A percentile compares a stretch with the other conserved stretches of the same genome.
These are phyloP conservation scores for Rosa hybrid DNA, from an alignment of 331 rosid genomes.

Conservation along the genomic window DNA sequence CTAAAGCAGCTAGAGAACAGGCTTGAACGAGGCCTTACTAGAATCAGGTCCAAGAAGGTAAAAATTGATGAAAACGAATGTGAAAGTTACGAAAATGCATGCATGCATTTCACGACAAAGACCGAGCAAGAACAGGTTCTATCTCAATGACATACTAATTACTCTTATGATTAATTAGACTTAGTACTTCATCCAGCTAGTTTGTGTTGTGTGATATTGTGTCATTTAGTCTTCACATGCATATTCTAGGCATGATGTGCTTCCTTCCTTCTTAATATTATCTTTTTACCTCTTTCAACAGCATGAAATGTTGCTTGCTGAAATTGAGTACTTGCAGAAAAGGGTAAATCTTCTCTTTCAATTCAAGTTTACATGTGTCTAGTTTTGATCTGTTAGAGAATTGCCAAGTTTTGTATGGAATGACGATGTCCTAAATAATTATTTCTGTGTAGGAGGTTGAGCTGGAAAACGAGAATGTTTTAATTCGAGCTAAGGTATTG, in stretches of 20 bases:
- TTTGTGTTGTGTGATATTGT: background rate
- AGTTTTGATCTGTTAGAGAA: background rate
- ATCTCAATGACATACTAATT: slow-evolving; percentile 12
- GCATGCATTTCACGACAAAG: background rate
- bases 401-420: background rate
- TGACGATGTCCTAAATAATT: background rate
- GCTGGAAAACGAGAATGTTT: slow-evolving; percentile 82
- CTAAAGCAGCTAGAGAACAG: slow-evolving; percentile 86
- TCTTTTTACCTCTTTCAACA: slow-evolving; percentile 28
- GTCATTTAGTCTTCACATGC: background rate
- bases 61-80: background rate
- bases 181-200: background rate
- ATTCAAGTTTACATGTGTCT: background rate
- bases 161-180: background rate
- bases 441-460: slow-evolving; percentile 59
- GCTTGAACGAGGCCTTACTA: slow-evolving; percentile 77
- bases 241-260: background rate
- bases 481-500: slow-evolving; percentile 71
- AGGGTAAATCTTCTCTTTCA: slow-evolving; percentile 47
- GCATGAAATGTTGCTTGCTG: slow-evolving; percentile 83
- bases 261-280: background rate
- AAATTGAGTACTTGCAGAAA: slow-evolving; percentile 83
- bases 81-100: background rate
- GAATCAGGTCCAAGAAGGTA: slow-evolving; percentile 95
- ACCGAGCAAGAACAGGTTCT: slow-evolving; percentile 2